Percentiles rank a stretch among this genome's conserved stretches.
Evolutionary conservation across 257 asterid species (phyloP).

Genomic region (Pogostemon cablin): DNA sequence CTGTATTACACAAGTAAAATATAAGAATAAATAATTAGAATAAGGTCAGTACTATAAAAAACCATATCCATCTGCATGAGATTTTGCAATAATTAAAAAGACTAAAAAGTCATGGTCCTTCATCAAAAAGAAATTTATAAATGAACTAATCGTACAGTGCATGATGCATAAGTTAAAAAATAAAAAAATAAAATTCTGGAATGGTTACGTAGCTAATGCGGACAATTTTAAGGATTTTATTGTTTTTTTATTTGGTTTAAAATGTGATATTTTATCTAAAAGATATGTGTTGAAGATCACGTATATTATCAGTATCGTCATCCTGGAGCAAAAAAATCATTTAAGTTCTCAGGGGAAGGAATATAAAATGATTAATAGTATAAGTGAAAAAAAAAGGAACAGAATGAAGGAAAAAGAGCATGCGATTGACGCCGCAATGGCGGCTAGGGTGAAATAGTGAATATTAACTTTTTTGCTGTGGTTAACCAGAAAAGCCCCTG

Average conservation of each 20-base stretch:
- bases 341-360: not conserved
- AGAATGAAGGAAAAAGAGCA: slow-evolving; percentile 33
- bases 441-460: slow-evolving; percentile 46
- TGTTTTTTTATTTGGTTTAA: not conserved
- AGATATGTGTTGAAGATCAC: not conserved
- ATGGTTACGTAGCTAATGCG: not conserved
- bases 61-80: not conserved
- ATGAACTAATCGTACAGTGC: slow-evolving; percentile 5
- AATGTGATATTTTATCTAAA: not conserved
- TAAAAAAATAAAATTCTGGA: not conserved
- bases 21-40: too few relatives aligned
- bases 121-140: slow-evolving; percentile 1
- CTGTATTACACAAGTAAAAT: too few relatives aligned
- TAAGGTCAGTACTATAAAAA: too few relatives aligned
- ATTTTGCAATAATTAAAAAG: not conserved
- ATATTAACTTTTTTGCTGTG: not conserved
- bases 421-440: slow-evolving; percentile 75
- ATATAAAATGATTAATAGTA: not conserved
- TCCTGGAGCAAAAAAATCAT: not conserved
- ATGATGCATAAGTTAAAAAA: not conserved
- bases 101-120: not conserved
- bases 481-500: slow-evolving; percentile 44
- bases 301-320: slow-evolving; percentile 9
- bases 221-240: slow-evolving; percentile 24
- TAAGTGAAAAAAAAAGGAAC: not conserved